Conservation (phyloP, 1,139 yeast genomes). For the Scheffersomyces segobiensis region DNA sequence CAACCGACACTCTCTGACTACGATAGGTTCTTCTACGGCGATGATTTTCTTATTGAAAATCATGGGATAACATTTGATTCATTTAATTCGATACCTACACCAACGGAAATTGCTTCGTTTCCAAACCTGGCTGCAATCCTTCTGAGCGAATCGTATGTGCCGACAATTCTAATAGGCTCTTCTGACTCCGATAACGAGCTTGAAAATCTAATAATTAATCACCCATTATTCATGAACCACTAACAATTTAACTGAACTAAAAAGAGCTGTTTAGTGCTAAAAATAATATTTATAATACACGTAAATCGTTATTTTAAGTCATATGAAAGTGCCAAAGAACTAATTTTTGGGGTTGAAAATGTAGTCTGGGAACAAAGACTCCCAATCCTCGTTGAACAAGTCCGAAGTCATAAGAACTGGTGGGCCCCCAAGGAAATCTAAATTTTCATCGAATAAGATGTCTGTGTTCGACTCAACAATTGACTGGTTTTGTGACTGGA, state of each 20-base stretch:
- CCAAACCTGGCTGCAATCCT: no score
- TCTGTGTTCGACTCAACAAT: constrained; percentile 22
- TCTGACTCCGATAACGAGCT: neutral
- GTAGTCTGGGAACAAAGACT: constrained; percentile 47
- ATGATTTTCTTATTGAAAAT: neutral
- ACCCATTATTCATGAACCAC: neutral
- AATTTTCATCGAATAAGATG: constrained; percentile 23
- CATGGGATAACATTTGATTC: neutral
- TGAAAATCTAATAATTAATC: neutral
- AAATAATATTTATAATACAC: neutral
- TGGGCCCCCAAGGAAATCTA: constrained; percentile 53
- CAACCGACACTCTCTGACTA: neutral
- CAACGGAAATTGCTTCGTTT: neutral
- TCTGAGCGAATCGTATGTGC: neutral
- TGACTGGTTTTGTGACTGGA: constrained; percentile 4
- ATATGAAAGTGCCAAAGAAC: neutral
- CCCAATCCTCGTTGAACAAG: constrained; percentile 53
- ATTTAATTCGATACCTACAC: neutral
- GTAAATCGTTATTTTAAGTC: neutral
- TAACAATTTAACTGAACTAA: neutral
- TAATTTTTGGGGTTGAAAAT: constrained; percentile 15
- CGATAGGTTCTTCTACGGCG: neutral
- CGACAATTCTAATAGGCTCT: neutral
- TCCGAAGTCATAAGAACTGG: constrained; percentile 56
- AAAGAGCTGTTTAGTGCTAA: neutral